Conservation (phyloP, 176 grass and related monocot genomes). For the Ensete ventricosum region DNA sequence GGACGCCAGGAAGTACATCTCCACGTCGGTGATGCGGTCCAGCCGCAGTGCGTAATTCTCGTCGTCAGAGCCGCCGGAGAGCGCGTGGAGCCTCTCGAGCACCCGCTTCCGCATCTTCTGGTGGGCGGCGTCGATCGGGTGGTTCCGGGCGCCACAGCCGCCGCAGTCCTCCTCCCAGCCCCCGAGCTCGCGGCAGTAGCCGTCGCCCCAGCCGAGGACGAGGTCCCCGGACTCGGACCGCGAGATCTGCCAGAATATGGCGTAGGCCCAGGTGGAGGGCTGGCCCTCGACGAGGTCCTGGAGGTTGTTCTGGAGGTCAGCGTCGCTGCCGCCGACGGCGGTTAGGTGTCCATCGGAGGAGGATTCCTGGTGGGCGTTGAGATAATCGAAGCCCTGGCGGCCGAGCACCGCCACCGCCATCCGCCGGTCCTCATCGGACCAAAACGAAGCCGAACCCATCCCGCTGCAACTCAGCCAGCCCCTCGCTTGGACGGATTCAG, state of each 20-base stretch:
- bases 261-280: conserved; percentile 42
- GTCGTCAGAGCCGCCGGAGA: conserved; percentile 53
- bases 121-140: not conserved
- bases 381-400: conserved; percentile 45
- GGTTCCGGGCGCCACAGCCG: not conserved
- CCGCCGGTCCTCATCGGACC: conserved; percentile 53
- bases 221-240: conserved; percentile 20
- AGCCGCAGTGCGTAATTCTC: conserved; percentile 61
- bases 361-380: conserved; percentile 38
- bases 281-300: conserved; percentile 52
- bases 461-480: too few relatives aligned
- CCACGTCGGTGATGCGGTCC: conserved; percentile 52
- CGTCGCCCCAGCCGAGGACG: conserved; percentile 76
- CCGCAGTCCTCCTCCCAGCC: not conserved
- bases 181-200: conserved; percentile 56
- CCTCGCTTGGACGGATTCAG: too few relatives aligned
- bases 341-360: conserved; percentile 31
- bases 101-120: conserved; percentile 44
- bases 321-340: not conserved
- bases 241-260: conserved; percentile 83
- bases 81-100: conserved; percentile 57
- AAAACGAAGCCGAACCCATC: conserved; percentile 3
- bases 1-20: conserved; percentile 88
- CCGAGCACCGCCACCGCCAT: conserved; percentile 69
- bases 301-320: conserved; percentile 42